Percentiles rank a stretch among this genome's conserved stretches.
These are phyloP conservation scores for Begonia masoniana DNA, from an alignment of 306 rosid species.

Conservation along the genomic window DNA sequence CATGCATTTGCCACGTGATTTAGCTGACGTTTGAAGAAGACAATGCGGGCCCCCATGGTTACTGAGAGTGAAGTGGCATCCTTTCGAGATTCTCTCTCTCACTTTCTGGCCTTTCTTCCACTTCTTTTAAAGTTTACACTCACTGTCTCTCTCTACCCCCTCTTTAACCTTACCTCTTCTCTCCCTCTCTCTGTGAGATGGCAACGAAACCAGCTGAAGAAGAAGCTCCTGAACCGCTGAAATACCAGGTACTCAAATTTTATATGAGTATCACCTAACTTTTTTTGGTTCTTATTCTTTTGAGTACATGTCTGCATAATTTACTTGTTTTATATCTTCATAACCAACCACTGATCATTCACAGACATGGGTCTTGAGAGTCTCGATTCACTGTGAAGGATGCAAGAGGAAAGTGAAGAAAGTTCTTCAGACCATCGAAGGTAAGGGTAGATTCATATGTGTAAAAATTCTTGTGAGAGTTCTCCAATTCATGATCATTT, in stretches of 20 bases:
- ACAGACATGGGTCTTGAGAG: conserved; percentile 79
- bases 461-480: no score
- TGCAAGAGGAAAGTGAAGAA: conserved; percentile 79
- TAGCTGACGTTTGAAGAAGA: neutral
- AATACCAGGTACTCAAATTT: conserved; percentile 41
- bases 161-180: conserved; percentile 9
- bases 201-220: conserved; percentile 44
- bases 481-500: neutral
- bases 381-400: conserved; percentile 86
- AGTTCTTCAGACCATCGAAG: conserved; percentile 72
- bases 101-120: conserved; percentile 7
- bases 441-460: conserved; percentile 5
- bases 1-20: neutral
- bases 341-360: neutral
- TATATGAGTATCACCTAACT: neutral
- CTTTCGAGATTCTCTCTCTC: neutral
- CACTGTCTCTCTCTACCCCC: conserved; percentile 12
- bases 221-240: conserved; percentile 34
- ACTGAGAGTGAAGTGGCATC: neutral
- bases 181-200: conserved; percentile 29
- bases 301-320: no score
- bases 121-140: conserved; percentile 14
- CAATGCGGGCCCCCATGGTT: neutral
- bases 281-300: no score
- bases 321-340: no score